Conservation (phyloP, 2,329 filamentous ascomycete genomes). For the Aspergillus sp. region DNA sequence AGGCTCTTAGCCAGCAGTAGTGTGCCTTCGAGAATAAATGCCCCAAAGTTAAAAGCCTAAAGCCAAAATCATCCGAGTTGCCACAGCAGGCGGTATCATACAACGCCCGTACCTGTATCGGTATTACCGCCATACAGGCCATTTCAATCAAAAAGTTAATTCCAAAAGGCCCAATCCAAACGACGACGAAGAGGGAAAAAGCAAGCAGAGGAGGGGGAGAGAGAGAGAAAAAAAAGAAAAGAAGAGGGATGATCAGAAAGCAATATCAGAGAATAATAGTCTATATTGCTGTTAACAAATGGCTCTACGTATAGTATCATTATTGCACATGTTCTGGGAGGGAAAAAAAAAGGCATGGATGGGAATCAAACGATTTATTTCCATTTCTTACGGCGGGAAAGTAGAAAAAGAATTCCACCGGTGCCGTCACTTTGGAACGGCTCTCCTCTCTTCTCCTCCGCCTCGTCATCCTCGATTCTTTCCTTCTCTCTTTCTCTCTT, state of each 20-base stretch:
- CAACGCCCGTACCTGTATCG: background rate
- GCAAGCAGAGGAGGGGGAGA: background rate
- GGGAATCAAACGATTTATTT: background rate
- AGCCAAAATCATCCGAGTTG: too few species aligned
- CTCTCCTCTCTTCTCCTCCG: background rate
- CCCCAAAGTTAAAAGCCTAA: too few species aligned
- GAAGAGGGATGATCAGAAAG: background rate
- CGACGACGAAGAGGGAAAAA: background rate
- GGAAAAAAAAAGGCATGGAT: background rate
- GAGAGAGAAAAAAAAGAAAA: background rate
- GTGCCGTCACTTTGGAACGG: background rate
- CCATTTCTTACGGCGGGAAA: slow-evolving; percentile 15
- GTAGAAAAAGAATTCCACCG: slow-evolving; percentile 8
- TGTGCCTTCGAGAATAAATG: too few species aligned
- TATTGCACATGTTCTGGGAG: background rate
- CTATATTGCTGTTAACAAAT: background rate
- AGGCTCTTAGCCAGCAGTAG: too few species aligned
- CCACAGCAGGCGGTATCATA: too few species aligned
- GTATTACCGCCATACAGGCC: background rate
- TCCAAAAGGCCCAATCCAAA: background rate
- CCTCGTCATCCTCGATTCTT: background rate
- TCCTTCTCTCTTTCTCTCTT: slow-evolving; percentile 2
- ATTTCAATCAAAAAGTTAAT: background rate
- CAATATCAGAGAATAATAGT: background rate
- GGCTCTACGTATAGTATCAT: background rate